Percentiles rank a stretch among this genome's conserved stretches.
Conservation (phyloP, 2,329 filamentous ascomycete genomes). For the Cytospora mali region DNA sequence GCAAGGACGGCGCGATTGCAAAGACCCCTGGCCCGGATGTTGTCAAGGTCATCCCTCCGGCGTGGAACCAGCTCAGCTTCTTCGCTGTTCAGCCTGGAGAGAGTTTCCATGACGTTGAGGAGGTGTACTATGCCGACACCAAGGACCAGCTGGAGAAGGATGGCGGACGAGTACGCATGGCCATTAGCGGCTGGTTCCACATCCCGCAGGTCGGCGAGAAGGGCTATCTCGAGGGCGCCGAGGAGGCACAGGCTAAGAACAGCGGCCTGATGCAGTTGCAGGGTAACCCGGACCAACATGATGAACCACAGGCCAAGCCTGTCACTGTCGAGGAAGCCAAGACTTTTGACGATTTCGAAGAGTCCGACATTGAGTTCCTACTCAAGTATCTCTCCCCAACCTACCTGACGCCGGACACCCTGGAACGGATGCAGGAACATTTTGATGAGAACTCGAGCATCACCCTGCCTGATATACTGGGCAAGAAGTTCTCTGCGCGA, state of each 20-base stretch:
- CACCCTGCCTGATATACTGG: slow-evolving; percentile 77
- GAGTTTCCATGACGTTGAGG: slow-evolving; percentile 98
- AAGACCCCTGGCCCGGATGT: slow-evolving; percentile 80
- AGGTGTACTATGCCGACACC: slow-evolving; percentile 77
- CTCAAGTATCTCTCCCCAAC: slow-evolving; percentile 87
- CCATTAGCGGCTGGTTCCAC: slow-evolving; percentile 98
- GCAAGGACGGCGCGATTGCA: slow-evolving; percentile 72
- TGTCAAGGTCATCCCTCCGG: slow-evolving; percentile 82
- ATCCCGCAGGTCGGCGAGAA: slow-evolving; percentile 95
- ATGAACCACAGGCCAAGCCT: slow-evolving; percentile 70
- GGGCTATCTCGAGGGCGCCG: slow-evolving; percentile 83
- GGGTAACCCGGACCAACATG: slow-evolving; percentile 87
- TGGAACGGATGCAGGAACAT: slow-evolving; percentile 77
- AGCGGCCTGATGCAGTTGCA: slow-evolving; percentile 93
- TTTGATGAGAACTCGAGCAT: slow-evolving; percentile 86
- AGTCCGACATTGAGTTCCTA: slow-evolving; percentile 83
- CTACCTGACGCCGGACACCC: slow-evolving; percentile 88
- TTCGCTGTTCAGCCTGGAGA: slow-evolving; percentile 98
- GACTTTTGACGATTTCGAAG: slow-evolving; percentile 62
- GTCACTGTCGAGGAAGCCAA: slow-evolving; percentile 47
- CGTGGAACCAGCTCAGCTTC: slow-evolving; percentile 97
- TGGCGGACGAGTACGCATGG: slow-evolving; percentile 85
- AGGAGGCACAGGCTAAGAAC: slow-evolving; percentile 84
- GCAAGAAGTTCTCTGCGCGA: slow-evolving; percentile 72
- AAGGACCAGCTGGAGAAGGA: slow-evolving; percentile 66